These are phyloP conservation scores for Hypoxylon perforatum DNA, from an alignment of 495 filamentous ascomycete species.

Conservation along the genomic window DNA sequence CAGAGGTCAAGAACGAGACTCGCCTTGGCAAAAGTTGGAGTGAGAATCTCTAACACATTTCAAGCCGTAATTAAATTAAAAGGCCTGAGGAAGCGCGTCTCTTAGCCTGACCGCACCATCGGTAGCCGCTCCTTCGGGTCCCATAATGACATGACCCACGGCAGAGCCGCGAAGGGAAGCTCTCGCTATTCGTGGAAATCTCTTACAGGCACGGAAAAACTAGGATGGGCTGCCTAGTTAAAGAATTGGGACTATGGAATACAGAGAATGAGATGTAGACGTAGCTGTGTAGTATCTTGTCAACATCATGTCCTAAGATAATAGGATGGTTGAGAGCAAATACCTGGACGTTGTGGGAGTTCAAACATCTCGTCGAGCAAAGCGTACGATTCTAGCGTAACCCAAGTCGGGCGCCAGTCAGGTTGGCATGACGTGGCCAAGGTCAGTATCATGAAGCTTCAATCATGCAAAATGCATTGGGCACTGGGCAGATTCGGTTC, in stretches of 20 bases:
- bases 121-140: constrained; percentile 23
- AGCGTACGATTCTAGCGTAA: neutral
- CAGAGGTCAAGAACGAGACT: neutral
- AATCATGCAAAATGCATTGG: constrained; percentile 9
- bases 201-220: constrained; percentile 9
- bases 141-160: constrained; percentile 28
- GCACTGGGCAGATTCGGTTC: constrained; percentile 20
- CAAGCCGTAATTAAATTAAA: constrained; percentile 35
- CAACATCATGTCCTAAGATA: neutral
- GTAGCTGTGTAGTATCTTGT: neutral
- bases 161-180: constrained; percentile 31
- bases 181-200: constrained; percentile 16
- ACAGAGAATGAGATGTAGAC: neutral
- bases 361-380: neutral
- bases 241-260: neutral
- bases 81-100: constrained; percentile 4
- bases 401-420: neutral
- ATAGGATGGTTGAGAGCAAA: no score
- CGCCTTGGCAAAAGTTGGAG: no score
- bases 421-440: constrained; percentile 9
- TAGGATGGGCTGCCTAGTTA: neutral
- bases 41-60: constrained; percentile 9
- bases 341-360: neutral
- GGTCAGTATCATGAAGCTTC: constrained; percentile 6
- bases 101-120: constrained; percentile 29